Base-by-base conservation (phyloP, 1,284 basidiomycete genomes). In the Sanghuangporus weigelae region DNA sequence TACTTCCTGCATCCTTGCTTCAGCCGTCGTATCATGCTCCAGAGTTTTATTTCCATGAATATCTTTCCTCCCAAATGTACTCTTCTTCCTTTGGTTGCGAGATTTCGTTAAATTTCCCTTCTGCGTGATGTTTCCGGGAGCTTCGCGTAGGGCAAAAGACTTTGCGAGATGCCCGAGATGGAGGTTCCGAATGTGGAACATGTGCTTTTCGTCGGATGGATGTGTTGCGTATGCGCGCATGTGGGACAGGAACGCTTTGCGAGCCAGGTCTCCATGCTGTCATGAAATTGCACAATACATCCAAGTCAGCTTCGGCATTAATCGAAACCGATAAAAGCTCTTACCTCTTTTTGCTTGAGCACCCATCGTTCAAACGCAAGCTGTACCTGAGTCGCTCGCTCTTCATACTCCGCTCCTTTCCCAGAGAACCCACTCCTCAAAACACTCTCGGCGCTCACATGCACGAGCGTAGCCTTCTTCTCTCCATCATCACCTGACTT, bases 141-240 rank as follows among this genome's bases (percentile, higher is more conserved):
- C 93, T 67, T 98, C 96, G 42, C 97, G 89, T 59, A 99, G 81
- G 0, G 94, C 95, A 72, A 99, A 99, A 0, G 95, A 86, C 76
- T 99, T 99, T 44, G 97, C 96, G 23, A 99, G 77, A 78, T 99
- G 97, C 1, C 97, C 97, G 48, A 98, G 84, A 73, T 99, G 97
- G 8, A 99, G 81, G 69, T 95, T 85, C 39, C 92, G 90, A 62
- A 98, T 87, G 75, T 98, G 95, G 80, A 99, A 99, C 64, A 97
- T 93, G 67, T 92, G 87, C 71, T 98, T 98, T 74, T 99, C 97
- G 66, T 90, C 88, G 3, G 92, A 84, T 0, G 96, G 96, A 77
- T 99, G 97, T 0, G 97, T 99, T 8, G 97, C 93, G 75, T 99
- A 99, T 0, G 97, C 97, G 62, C 97, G 85, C 76, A 98, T 89